Conservation (phyloP, 768 basidiomycete genomes). For the Lactifluus subvellereus region DNA sequence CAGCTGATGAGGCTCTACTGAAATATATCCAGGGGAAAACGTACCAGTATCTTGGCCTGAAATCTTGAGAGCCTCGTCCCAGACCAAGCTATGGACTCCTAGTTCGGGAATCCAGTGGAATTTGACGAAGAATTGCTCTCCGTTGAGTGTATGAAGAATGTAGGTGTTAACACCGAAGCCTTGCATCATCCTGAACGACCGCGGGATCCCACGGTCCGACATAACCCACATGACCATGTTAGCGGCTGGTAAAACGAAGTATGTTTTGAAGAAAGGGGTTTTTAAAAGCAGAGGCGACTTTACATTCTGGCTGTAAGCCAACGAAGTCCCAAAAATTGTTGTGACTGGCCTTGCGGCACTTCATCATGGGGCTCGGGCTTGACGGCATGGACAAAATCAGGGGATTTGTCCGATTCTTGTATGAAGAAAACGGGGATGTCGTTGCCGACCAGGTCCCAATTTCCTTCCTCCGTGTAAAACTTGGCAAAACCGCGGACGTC, state of each 20-base stretch:
- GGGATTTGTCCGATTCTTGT: constrained; percentile 78
- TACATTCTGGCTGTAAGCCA: constrained; percentile 61
- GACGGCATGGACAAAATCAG: constrained; percentile 79
- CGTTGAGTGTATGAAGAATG: constrained; percentile 60
- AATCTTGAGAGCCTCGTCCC: constrained; percentile 89
- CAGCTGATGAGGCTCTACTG: background rate
- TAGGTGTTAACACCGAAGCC: constrained; percentile 86
- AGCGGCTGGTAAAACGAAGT: constrained; percentile 36
- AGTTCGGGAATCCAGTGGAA: constrained; percentile 81
- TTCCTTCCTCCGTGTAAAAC: constrained; percentile 80
- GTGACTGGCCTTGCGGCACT: constrained; percentile 60
- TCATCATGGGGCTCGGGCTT: constrained; percentile 86
- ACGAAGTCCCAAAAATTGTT: constrained; percentile 90
- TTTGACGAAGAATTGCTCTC: constrained; percentile 77
- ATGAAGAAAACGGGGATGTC: constrained; percentile 81
- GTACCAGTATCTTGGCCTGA: constrained; percentile 73
- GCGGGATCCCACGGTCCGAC: constrained; percentile 80
- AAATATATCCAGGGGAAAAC: constrained; percentile 1
- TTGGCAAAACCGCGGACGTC: constrained; percentile 89
- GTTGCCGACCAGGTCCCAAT: constrained; percentile 86
- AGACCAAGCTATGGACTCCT: constrained; percentile 76
- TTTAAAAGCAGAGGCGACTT: constrained; percentile 3
- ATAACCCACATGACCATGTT: constrained; percentile 83
- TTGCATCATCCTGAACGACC: constrained; percentile 86
- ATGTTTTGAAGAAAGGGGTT: constrained; percentile 4